Evolutionary conservation across 805 yeast species (phyloP), one percentile per base, ranked within the genome.

Genomic region (Sporopachydermia lactativora): DNA sequence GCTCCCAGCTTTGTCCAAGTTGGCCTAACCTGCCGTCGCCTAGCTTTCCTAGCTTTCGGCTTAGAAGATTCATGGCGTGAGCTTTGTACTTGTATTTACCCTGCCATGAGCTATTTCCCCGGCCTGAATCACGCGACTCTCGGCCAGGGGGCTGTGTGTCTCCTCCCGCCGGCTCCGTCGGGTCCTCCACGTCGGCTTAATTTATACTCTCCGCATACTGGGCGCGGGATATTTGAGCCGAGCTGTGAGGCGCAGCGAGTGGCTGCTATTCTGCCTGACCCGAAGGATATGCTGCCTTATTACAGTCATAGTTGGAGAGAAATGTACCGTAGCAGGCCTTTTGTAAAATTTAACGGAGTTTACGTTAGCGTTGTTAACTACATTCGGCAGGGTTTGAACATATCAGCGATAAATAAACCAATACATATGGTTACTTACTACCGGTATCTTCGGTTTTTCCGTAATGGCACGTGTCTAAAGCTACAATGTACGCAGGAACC

Each of bases 361-460:
- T 89, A 89, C 50, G 81, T 89, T 16, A 77, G 94, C 50, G 81
- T 78, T 15, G 82, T 88, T 40, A 81, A 81, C 45, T 88, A 86
- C 58, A 72, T 81, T 48, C 70, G 94, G 41, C 85, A 82, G 51
- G 96, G 96, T 31, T 79, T 82, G 2, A 68, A 77, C 40, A 70
- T 75, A 5, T 64, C 66, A 19, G 68, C 81, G 4, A 75, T 92
- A 80, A 58, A 68, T 36, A 74, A 75, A 45, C 96, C 96, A 1
- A 73, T 82, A 15, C 75, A 83, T 49, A 75, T 85, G 54, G 81
- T 89, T 35, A 83, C 96, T 0, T 89, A 89, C 53, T 89, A 84
- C 54, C 64, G 98, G 46, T 92, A 86, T 56, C 59, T 79, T 28
- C 65, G 96, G 46, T 86, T 89, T 52, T 81, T 69, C 54, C 77